These are phyloP conservation scores for Glycyrrhiza uralensis DNA, from an alignment of 306 rosid species.

Conservation along the genomic window DNA sequence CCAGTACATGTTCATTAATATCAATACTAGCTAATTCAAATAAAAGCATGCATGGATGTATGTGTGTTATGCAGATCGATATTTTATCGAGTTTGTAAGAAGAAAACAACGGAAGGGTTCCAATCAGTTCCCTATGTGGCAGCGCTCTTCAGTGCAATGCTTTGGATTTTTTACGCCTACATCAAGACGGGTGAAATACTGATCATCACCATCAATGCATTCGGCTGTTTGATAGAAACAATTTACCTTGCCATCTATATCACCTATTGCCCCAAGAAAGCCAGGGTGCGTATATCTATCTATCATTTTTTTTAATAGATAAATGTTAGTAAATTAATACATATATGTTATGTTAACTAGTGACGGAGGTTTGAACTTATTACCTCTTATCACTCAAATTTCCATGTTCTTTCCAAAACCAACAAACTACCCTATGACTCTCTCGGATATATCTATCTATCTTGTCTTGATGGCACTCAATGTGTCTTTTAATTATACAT, in stretches of 20 bases:
- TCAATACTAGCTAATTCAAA: not conserved
- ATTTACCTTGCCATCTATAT: conserved; percentile 67
- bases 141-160: conserved; percentile 84
- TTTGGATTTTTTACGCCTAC: conserved; percentile 87
- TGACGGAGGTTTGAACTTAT: no score
- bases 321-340: no score
- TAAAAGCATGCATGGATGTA: not conserved
- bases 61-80: conserved; percentile 54
- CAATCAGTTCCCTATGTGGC: conserved; percentile 86
- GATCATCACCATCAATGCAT: conserved; percentile 67
- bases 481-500: no score
- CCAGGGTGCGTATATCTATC: conserved; percentile 44
- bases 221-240: conserved; percentile 78
- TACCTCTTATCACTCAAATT: no score
- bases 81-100: conserved; percentile 64
- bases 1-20: not conserved
- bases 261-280: conserved; percentile 63
- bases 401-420: no score
- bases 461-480: not conserved
- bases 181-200: conserved; percentile 65
- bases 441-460: not conserved
- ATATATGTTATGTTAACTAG: no score
- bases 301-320: no score
- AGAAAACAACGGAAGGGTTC: conserved; percentile 90
- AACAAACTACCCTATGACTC: no score